phyloP scores from a whole-genome alignment of 306 rosid genomes.

The Quercus dentata region DNA sequence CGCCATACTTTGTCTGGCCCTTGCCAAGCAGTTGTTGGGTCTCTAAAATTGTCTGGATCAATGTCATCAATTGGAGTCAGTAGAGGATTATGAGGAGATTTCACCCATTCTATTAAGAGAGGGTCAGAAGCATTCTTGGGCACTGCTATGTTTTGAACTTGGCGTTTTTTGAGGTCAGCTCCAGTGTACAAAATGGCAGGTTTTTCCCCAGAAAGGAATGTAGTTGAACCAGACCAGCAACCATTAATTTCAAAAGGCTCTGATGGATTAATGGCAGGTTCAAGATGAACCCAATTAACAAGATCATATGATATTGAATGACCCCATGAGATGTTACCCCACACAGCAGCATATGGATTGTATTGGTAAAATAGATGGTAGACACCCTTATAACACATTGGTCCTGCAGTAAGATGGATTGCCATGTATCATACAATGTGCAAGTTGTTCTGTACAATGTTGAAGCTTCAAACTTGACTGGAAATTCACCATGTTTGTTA shows the following conservation, averaged over 20 bases:
- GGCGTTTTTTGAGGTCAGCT: conserved; percentile 17
- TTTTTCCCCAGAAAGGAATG: conserved; percentile 28
- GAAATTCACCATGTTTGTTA: neutral
- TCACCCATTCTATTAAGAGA: conserved; percentile 44
- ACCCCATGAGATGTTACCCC: conserved; percentile 47
- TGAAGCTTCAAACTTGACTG: neutral
- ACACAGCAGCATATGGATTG: conserved; percentile 44
- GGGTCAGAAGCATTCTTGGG: conserved; percentile 49
- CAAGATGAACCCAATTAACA: conserved; percentile 51
- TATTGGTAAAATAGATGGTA: conserved; percentile 59
- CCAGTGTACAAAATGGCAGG: conserved; percentile 51
- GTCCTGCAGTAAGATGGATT: conserved; percentile 24
- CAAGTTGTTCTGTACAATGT: neutral
- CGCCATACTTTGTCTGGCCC: conserved; percentile 45
- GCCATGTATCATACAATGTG: neutral
- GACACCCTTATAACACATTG: conserved; percentile 48
- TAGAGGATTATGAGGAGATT: conserved; percentile 45
- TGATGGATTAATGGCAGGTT: conserved; percentile 41
- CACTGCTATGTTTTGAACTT: conserved; percentile 42
- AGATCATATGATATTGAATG: conserved; percentile 54
- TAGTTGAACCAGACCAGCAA: conserved; percentile 59
- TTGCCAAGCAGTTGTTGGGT: conserved; percentile 61
- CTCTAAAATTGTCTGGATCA: conserved; percentile 37
- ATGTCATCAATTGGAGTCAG: conserved; percentile 30
- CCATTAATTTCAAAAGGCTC: conserved; percentile 39